Evolutionary conservation across 2,329 filamentous ascomycete genomes (phyloP), one percentile per base, ranked within the genome.

Genomic region (Chaetothyriales sp.): DNA sequence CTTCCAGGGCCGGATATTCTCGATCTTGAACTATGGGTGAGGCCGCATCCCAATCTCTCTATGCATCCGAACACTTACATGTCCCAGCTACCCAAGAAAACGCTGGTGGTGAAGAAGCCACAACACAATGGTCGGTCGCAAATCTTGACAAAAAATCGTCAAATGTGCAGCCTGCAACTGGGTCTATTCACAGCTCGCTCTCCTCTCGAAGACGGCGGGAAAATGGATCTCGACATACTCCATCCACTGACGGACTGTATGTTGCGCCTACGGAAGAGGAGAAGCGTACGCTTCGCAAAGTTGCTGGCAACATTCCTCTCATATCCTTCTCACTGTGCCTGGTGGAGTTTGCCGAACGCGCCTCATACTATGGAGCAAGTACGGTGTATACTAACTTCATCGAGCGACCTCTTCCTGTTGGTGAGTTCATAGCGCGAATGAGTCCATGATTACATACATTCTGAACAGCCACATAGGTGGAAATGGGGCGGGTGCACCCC

Each of bases 291-390:
- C 58, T 69, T 22, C 65, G 65, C 26, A 62, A 65, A 32, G 61
- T 68, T 6, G 65, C 75, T 10, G 80, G 78, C 57, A 73, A 73
- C 62, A 76, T 87, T 54, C 79, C 80, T 47, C 80, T 75, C 73
- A 69, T 73, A 51, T 76, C 81, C 51, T 86, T 79, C 67, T 79
- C 79, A 25, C 77, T 88, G 53, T 82, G 81, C 47, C 79, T 85
- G 54, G 78, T 84, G 53, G 83, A 87, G 66, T 69, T 86, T 52
- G 84, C 80, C 68, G 84, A 88, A 68, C 80, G 83, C 47, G 86
- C 85, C 68, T 83, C 80, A 12, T 88, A 86, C 75, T 86, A 87
- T 62, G 84, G 83, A 49, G 80, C 79, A 2, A 75, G 78, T 43
- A 74, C 80, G 22, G 71, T 84, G 20, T 84, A 81, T 76, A 72